Percentiles rank a stretch among this genome's conserved stretches.
Conservation (phyloP, 148 eudicot species). For the Gaultheria prostrata region DNA sequence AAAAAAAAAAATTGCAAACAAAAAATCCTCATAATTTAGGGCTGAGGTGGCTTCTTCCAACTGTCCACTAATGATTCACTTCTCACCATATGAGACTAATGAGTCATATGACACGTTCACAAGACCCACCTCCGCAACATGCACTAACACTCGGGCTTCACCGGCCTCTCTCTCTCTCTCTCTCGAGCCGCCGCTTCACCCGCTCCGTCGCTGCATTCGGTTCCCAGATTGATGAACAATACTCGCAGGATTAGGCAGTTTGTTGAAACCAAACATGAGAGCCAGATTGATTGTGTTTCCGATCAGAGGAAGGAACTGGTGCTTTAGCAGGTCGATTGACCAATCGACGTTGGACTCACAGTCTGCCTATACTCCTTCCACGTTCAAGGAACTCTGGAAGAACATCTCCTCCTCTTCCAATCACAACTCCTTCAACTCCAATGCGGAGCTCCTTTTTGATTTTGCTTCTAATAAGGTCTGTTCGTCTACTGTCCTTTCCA, state of each 20-base stretch:
- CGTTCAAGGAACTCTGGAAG: slow-evolving; percentile 56
- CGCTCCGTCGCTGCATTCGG: neutral
- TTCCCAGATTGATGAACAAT: neutral
- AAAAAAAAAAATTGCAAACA: neutral
- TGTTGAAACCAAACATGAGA: slow-evolving; percentile 37
- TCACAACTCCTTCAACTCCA: slow-evolving; percentile 40
- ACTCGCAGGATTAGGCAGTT: neutral
- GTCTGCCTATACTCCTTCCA: slow-evolving; percentile 47
- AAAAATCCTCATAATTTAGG: neutral
- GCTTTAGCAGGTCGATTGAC: slow-evolving; percentile 70
- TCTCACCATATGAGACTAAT: neutral
- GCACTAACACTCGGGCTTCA: neutral
- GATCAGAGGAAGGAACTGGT: slow-evolving; percentile 85
- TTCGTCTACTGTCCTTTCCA: neutral
- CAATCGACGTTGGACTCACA: slow-evolving; percentile 29
- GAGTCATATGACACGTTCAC: neutral
- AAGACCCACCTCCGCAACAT: neutral
- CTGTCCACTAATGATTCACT: neutral
- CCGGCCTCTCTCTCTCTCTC: neutral
- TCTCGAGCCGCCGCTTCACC: neutral
- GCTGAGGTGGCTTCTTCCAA: neutral
- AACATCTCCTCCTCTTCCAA: slow-evolving; percentile 33
- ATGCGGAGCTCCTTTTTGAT: slow-evolving; percentile 72
- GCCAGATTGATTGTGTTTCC: slow-evolving; percentile 86
- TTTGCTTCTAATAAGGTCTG: slow-evolving; percentile 72